Evolutionary conservation across 2,329 filamentous ascomycete genomes (phyloP), one percentile per base, ranked within the genome.

Genomic region (Phaeosphaeria sp.): DNA sequence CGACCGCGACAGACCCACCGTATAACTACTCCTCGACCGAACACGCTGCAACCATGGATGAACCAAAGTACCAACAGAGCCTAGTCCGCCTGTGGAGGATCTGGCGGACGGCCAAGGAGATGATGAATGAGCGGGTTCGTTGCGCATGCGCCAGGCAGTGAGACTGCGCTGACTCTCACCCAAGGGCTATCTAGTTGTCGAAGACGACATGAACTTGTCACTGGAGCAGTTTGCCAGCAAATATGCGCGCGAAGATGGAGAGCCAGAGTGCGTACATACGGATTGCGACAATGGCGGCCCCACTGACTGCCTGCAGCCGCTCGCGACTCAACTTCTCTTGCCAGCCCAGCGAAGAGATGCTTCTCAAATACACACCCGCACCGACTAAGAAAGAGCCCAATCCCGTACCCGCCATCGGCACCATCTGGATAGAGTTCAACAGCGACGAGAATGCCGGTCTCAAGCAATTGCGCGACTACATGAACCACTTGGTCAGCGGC

Each of bases 341-440:
- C 58, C 88, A 89, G 54, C 95, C 95, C 46, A 91, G 90, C 68
- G 87, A 90, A 61, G 83, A 86, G 56, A 97, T 98, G 93, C 85
- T 93, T 69, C 83, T 85, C 72, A 95, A 93, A 78, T 92, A 92
- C 83, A 92, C 91, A 3, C 87, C 89, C 7, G 86, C 90, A 6
- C 83, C 89, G 21, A 91, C 89, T 60, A 81, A 86, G 64, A 81
- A 82, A 66, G 89, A 91, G 76, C 90, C 90, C 46, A 84, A 90
- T 71, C 91, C 90, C 39, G 81, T 83, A 51, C 84, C 90, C 53
- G 89, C 92, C 71, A 91, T 93, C 77, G 95, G 95, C 73, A 91
- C 88, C 54, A 90, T 99, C 81, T 97, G 91, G 86, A 86, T 98
- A 71, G 93, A 98, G 80, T 99, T 99, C 83, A 90, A 91, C 73